Evolutionary conservation across 306 rosid species (phyloP).

Genomic region (Canavalia ensiformis): DNA sequence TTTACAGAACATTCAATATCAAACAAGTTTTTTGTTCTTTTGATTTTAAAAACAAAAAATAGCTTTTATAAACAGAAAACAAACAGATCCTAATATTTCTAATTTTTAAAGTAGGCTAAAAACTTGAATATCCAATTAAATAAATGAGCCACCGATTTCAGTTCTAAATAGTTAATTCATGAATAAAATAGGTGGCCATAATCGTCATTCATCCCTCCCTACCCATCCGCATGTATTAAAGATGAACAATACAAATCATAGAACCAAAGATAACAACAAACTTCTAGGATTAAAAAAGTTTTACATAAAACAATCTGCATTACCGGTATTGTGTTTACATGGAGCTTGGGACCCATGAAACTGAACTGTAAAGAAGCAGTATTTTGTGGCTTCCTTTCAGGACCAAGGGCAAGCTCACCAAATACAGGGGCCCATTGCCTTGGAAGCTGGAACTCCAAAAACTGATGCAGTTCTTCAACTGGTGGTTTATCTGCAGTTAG

Average conservation of each 20-base stretch:
- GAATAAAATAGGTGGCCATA: no score
- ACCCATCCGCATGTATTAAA: background rate
- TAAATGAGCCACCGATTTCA: background rate
- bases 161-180: background rate
- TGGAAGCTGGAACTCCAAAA: conserved; percentile 87
- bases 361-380: conserved; percentile 82
- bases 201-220: background rate
- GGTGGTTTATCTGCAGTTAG: conserved; percentile 73
- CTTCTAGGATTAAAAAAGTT: background rate
- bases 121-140: background rate
- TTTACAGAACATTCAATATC: no score
- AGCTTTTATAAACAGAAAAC: no score
- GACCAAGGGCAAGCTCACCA: conserved; percentile 90
- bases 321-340: conserved; percentile 79
- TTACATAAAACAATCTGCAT: conserved; percentile 39
- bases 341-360: conserved; percentile 93
- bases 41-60: no score
- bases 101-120: background rate
- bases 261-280: conserved; percentile 28
- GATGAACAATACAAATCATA: conserved; percentile 7
- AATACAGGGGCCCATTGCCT: conserved; percentile 90
- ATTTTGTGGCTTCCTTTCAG: conserved; percentile 68
- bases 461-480: conserved; percentile 75
- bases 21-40: no score
- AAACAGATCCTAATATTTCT: background rate